phyloP scores from a whole-genome alignment of 2,329 filamentous ascomycete genomes.

The Verticillium zaregamsianum region DNA sequence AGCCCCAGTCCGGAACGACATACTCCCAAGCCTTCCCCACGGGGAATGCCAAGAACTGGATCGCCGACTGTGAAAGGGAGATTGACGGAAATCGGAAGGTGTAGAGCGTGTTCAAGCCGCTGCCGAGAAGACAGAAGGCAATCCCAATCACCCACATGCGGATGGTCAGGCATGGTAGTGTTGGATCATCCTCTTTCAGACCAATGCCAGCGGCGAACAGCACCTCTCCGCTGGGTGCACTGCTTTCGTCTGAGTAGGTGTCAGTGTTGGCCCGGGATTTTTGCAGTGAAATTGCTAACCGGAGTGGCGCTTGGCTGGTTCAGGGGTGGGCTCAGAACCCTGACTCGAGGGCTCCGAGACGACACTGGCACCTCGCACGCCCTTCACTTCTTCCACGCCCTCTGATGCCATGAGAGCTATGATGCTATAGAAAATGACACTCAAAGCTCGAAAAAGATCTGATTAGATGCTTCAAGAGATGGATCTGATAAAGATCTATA shows the following conservation, averaged over 20 bases:
- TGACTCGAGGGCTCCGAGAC: background rate
- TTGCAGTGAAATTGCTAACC: background rate
- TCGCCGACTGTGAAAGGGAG: conserved; percentile 26
- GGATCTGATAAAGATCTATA: background rate
- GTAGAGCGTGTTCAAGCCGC: conserved; percentile 35
- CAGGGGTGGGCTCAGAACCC: background rate
- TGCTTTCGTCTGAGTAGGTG: conserved; percentile 5
- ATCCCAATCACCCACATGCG: conserved; percentile 35
- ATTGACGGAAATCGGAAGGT: conserved; percentile 29
- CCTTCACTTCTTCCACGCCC: background rate
- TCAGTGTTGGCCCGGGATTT: background rate
- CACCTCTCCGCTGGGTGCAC: conserved; percentile 14
- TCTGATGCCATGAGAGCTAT: background rate
- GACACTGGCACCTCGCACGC: background rate
- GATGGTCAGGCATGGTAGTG: conserved; percentile 28
- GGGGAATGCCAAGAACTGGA: conserved; percentile 39
- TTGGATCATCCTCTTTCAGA: conserved; percentile 20
- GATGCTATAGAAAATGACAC: background rate
- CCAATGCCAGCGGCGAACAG: conserved; percentile 25
- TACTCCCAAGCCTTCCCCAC: conserved; percentile 34
- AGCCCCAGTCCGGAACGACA: conserved; percentile 22
- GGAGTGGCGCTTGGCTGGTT: background rate
- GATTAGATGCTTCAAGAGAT: background rate
- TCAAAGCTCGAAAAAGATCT: background rate
- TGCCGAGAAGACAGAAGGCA: conserved; percentile 29